Evolutionary conservation across 1,139 yeast genomes (phyloP), one percentile per base, ranked within the genome.

Genomic region (Suhomyces ambrosiae): DNA sequence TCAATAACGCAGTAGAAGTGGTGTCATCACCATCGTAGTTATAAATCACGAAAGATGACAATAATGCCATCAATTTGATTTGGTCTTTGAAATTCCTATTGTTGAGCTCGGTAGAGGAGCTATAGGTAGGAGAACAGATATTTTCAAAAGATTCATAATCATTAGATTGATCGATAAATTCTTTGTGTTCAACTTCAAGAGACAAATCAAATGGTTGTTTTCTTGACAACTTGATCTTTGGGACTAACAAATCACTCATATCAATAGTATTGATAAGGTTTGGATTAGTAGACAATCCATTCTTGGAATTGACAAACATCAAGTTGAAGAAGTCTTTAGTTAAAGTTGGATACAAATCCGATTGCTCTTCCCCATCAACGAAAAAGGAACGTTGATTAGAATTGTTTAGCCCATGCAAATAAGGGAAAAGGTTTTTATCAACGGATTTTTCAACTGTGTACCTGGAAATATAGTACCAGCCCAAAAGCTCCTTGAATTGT

Each of bases 71-170:
- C 30, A 68, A 46, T 34, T 54, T 51, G n/a, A 60, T 45, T 44
- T 68, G 74, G 23, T 46, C 48, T 23, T 48, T 46, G 40, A 50
- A 68, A 44, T 66, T 67, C 16, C 74, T 48, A 40, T 63, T 68
- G 39, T 60, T 56, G 30, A 65, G 48, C 10, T 56, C 62, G 26
- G 27, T 27, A 7, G 29, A 26, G 3, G 32, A 24, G 5, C 33
- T 15, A 11, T 23, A 18, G 7, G 35, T 23, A 15, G 40, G 17
- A 10, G 32, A 23, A 11, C 40, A 34, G 12, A 46, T 35, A 12
- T 41, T 35, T 15, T 44, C 43, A 27, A 57, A 51, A 1, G 35
- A 30, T 32, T 50, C 52, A 32, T 47, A 52, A n/a, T 41, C 46
- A 11, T 38, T 32, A 12, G 23, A 9, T 9, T 18, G 33, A 5